Evolutionary conservation across 148 eudicot species (phyloP), one percentile per base, ranked within the genome.

Genomic region (Polygonum maritimum): DNA sequence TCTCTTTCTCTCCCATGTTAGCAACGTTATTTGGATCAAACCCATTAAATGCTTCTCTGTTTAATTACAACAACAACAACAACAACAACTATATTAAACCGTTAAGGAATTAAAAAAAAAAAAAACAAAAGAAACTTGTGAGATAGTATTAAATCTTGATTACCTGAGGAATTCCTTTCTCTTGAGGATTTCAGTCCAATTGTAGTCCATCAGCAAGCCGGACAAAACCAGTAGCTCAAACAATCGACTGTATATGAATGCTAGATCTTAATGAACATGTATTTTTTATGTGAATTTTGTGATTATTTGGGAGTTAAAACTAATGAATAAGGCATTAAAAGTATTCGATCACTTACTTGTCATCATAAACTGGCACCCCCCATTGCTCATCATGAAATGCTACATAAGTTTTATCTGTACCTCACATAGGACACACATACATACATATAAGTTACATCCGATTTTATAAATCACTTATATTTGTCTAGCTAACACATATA

Each of bases 311-410:
- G 18, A 62, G 1, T 0, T 12, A 33, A n/a, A 13, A 54, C 26
- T 54, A 54, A 54, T 54, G 21, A 57, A 33, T 4, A 63, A 35
- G 39, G 18, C 12, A 13, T 35, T 5, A 63, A 26, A 26, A 26
- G 0, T 26, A 26, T 13, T 63, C 31, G 7, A 41, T 71, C 15
- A 65, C 91, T 82, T 88, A 92, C 99, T 89, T 87, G 84, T 96
- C 99, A 84, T 92, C 99, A 58, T 92, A 96, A 48, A 87, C 89
- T 2, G 98, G 99, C 74, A 88, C 94, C 52, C 99, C 99, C 99
- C 99, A 96, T 80, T 94, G 90, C 76, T 96, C 95, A 80, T 96
- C 99, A 76, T 96, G 99, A 77, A 96, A 96, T 44, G 92, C 85
- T 71, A 92, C 91, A 71, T 92, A 96, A 14, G 70, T 82, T 70